Evolutionary conservation across 139 green algal genomes (phyloP).

Genomic region (Coelastrella sp.): DNA sequence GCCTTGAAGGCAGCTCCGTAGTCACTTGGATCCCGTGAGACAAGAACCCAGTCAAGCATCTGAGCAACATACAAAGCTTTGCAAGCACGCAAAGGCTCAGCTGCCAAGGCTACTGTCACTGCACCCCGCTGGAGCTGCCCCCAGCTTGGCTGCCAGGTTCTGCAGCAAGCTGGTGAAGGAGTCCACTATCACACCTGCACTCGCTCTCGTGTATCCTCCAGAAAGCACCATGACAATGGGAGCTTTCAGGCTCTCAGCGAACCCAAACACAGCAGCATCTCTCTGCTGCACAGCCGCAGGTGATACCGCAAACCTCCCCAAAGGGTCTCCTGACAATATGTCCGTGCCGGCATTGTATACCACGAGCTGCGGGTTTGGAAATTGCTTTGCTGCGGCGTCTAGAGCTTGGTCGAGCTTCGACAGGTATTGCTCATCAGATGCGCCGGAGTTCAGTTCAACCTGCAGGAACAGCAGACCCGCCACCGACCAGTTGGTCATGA

Average conservation of each 20-base stretch:
- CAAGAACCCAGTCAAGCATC: too few relatives aligned
- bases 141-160: neutral
- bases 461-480: conserved; percentile 5
- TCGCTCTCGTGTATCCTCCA: conserved; percentile 75
- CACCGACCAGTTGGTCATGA: too few relatives aligned
- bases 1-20: too few relatives aligned
- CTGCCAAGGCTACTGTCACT: too few relatives aligned
- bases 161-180: neutral
- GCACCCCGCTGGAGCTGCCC: conserved; percentile 47
- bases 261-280: conserved; percentile 77
- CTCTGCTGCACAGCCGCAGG: conserved; percentile 27
- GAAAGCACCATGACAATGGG: conserved; percentile 82
- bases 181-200: conserved; percentile 41
- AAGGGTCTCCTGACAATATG: conserved; percentile 80
- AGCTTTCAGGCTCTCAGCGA: conserved; percentile 50
- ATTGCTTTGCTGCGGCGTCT: conserved; percentile 17
- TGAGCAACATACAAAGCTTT: too few relatives aligned
- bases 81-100: too few relatives aligned
- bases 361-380: conserved; percentile 70
- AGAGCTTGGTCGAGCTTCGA: conserved; percentile 44
- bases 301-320: conserved; percentile 60
- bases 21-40: too few relatives aligned
- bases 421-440: conserved; percentile 41
- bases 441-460: conserved; percentile 39
- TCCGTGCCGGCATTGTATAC: conserved; percentile 89